Conservation (phyloP, 768 basidiomycete genomes). For the Astraeus odoratus region DNA sequence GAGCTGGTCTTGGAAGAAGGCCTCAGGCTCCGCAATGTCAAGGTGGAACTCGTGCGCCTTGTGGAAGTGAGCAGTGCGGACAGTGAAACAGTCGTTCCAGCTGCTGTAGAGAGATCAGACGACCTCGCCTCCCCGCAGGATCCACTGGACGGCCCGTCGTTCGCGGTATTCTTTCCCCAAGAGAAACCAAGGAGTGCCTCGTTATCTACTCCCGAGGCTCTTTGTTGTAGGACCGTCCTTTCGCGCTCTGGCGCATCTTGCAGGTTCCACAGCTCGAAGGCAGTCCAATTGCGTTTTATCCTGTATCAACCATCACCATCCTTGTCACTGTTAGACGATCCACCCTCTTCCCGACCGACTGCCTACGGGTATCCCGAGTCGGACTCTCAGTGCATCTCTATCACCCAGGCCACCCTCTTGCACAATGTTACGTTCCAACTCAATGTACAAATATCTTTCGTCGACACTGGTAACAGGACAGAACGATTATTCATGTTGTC, state of each 20-base stretch:
- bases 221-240: constrained; percentile 44
- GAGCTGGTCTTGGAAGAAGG: constrained; percentile 65
- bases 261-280: constrained; percentile 72
- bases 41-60: constrained; percentile 67
- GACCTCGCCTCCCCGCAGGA: constrained; percentile 7
- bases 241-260: constrained; percentile 89
- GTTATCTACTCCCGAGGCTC: constrained; percentile 33
- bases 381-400: constrained; percentile 63
- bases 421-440: constrained; percentile 79
- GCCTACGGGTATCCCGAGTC: constrained; percentile 44
- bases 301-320: constrained; percentile 57
- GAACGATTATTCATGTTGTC: constrained; percentile 58
- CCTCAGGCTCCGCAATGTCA: constrained; percentile 71
- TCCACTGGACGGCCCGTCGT: constrained; percentile 25
- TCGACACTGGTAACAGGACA: constrained; percentile 59
- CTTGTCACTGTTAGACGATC: constrained; percentile 42
- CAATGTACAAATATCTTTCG: constrained; percentile 68
- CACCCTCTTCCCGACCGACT: constrained; percentile 35
- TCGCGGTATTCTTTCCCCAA: constrained; percentile 15
- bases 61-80: constrained; percentile 51
- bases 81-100: constrained; percentile 28
- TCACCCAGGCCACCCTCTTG: constrained; percentile 75
- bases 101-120: constrained; percentile 14
- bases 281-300: constrained; percentile 74
- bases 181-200: constrained; percentile 32